Conservation (phyloP, 495 filamentous ascomycete genomes). For the Terfezia boudieri region DNA sequence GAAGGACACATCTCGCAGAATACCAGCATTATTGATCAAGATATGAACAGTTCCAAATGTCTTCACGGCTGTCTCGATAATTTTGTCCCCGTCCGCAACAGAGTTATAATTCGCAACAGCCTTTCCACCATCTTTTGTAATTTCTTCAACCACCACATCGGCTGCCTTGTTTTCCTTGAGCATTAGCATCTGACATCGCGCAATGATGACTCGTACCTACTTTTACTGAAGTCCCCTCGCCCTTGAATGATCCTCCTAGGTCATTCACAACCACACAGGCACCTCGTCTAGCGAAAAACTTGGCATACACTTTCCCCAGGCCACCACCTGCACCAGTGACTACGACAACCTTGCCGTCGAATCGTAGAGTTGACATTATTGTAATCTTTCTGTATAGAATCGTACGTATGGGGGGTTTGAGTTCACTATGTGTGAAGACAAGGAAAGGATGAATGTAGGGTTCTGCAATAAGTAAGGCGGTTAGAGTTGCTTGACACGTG, state of each 20-base stretch:
- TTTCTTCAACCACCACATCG: constrained; percentile 89
- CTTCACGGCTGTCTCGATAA: constrained; percentile 91
- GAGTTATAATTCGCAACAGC: constrained; percentile 97
- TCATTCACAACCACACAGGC: constrained; percentile 97
- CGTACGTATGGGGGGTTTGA: constrained; percentile 7
- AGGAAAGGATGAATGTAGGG: too few relatives aligned
- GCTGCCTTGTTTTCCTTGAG: constrained; percentile 39
- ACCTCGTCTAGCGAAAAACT: constrained; percentile 77
- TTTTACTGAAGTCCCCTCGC: constrained; percentile 74
- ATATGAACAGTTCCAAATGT: constrained; percentile 82
- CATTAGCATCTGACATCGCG: neutral
- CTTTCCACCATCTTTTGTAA: constrained; percentile 77
- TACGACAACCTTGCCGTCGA: constrained; percentile 88
- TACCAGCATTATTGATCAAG: constrained; percentile 82
- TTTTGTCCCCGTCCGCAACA: constrained; percentile 80
- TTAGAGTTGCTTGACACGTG: too few relatives aligned
- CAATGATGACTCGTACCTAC: constrained; percentile 25
- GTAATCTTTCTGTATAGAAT: constrained; percentile 9
- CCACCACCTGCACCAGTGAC: constrained; percentile 82
- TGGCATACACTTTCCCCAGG: constrained; percentile 74
- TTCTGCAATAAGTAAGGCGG: too few relatives aligned
- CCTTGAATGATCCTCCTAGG: constrained; percentile 39
- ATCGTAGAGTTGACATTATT: constrained; percentile 60
- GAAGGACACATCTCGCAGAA: constrained; percentile 87
- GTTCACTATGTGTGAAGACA: too few relatives aligned